A percentile compares a stretch with the other conserved stretches of the same genome.
Conservation (phyloP, 169 alveolate species). For the Plasmodium ovale region DNA sequence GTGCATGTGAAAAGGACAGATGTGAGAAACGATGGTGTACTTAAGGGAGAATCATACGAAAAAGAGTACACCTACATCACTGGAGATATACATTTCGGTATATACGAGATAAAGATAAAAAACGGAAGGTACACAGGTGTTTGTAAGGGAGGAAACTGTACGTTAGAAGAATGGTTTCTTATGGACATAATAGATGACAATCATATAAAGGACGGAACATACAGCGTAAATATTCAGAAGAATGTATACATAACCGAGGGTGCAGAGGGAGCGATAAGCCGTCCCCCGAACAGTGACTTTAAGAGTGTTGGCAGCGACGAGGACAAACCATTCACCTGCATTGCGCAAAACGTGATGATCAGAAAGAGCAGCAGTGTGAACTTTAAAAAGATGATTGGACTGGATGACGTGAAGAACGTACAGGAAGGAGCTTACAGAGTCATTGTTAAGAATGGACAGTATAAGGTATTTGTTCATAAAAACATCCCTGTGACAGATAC, state of each 20-base stretch:
- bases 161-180: not conserved
- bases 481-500: not conserved
- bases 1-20: conserved; percentile 10
- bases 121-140: conserved; percentile 3
- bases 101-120: not conserved
- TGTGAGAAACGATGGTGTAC: not conserved
- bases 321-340: not conserved
- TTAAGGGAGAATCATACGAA: conserved; percentile 10
- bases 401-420: not conserved
- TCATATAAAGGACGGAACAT: conserved; percentile 1
- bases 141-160: conserved; percentile 11
- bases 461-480: not conserved
- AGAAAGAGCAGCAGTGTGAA: not conserved
- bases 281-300: not conserved
- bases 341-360: not conserved
- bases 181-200: not conserved
- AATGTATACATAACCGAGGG: not conserved
- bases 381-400: not conserved
- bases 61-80: not conserved
- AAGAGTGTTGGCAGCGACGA: not conserved
- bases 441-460: not conserved
- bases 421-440: not conserved
- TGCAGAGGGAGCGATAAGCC: not conserved
- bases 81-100: conserved; percentile 2
- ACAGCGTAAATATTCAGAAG: not conserved